A percentile compares a stretch with the other conserved stretches of the same genome.
Conservation (phyloP, 2,329 filamentous ascomycete species). For the Trichoderma sp. region DNA sequence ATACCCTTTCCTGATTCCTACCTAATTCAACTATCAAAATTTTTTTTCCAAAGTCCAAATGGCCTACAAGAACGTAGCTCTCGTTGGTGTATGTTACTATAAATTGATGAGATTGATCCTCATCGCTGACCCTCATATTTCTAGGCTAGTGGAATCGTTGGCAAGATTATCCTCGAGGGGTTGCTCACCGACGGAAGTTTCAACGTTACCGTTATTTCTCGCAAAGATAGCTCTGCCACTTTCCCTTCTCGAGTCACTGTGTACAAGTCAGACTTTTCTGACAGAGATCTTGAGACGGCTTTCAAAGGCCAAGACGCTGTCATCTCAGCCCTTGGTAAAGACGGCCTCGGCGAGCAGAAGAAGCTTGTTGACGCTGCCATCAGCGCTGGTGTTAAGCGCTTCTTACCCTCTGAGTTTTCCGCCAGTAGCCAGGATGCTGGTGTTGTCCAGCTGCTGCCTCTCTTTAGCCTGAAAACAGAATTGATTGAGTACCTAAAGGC, state of each 20-base stretch:
- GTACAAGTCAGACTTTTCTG: slow-evolving; percentile 27
- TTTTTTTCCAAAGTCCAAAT: not conserved
- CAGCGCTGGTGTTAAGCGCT: slow-evolving; percentile 54
- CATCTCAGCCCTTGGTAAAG: slow-evolving; percentile 48
- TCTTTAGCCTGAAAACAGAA: slow-evolving; percentile 29
- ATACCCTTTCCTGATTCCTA: not conserved
- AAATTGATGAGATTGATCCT: not conserved
- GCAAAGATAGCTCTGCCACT: slow-evolving; percentile 22
- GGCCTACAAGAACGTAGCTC: not conserved
- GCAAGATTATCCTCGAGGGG: slow-evolving; percentile 27
- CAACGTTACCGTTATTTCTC: slow-evolving; percentile 25
- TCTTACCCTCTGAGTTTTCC: slow-evolving; percentile 56
- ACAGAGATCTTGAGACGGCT: slow-evolving; percentile 22
- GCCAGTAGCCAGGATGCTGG: slow-evolving; percentile 35
- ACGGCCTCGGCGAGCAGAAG: slow-evolving; percentile 46
- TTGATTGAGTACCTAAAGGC: slow-evolving; percentile 27
- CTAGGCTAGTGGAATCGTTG: slow-evolving; percentile 29
- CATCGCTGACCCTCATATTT: not conserved
- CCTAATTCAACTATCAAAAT: not conserved
- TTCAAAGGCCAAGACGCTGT: slow-evolving; percentile 28
- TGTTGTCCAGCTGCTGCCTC: slow-evolving; percentile 27
- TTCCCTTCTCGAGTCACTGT: slow-evolving; percentile 22
- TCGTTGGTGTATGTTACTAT: not conserved
- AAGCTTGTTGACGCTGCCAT: slow-evolving; percentile 55
- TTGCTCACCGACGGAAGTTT: slow-evolving; percentile 23